Evolutionary conservation across 2,329 filamentous ascomycete species (phyloP).

Genomic region (Diaporthe eres): DNA sequence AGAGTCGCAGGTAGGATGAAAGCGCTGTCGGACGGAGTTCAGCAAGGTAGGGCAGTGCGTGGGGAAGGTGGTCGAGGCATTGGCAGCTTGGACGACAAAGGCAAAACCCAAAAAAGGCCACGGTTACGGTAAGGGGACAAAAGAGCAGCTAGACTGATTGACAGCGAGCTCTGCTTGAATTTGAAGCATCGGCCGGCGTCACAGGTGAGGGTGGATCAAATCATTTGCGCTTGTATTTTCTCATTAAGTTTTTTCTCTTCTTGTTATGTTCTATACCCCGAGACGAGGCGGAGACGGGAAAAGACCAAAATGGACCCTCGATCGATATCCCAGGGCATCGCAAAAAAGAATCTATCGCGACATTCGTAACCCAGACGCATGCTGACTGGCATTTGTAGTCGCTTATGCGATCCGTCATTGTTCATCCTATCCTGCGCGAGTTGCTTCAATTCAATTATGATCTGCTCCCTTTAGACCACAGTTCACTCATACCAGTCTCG

Average conservation of each 20-base stretch:
- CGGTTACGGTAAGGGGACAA: conserved; percentile 40
- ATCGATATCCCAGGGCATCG: conserved; percentile 26
- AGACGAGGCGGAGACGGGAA: conserved; percentile 26
- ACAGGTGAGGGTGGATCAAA: conserved; percentile 36
- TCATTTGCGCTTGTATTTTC: conserved; percentile 31
- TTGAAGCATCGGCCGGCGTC: conserved; percentile 41
- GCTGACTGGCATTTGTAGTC: conserved; percentile 2
- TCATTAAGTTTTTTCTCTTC: conserved; percentile 21
- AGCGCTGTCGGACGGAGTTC: background rate
- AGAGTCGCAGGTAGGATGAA: background rate
- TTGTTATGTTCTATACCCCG: conserved; percentile 40
- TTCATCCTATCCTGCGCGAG: too few species aligned
- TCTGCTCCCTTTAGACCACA: background rate
- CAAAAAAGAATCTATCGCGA: conserved; percentile 5
- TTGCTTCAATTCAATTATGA: background rate
- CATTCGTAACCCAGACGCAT: background rate
- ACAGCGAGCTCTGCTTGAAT: conserved; percentile 40
- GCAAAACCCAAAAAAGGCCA: conserved; percentile 1
- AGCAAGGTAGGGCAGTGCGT: background rate
- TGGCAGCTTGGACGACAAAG: conserved; percentile 1
- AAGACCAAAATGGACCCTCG: conserved; percentile 36
- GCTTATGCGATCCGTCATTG: background rate
- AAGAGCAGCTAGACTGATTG: conserved; percentile 41
- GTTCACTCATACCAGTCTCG: background rate
- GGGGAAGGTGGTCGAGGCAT: background rate